Conservation (phyloP, 306 rosid genomes). For the Prunus salicina region DNA sequence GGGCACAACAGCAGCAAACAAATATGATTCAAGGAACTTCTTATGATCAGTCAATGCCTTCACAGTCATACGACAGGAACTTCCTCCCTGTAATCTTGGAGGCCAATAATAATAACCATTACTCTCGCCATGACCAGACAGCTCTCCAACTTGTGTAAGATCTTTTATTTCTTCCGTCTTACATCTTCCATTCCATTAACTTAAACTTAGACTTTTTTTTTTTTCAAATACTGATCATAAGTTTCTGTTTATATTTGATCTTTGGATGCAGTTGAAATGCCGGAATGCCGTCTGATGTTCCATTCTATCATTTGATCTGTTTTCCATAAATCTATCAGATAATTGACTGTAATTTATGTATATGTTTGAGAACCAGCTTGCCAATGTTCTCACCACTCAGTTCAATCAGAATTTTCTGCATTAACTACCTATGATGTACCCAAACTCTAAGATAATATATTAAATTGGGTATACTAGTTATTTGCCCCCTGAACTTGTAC, state of each 20-base stretch:
- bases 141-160: conserved; percentile 83
- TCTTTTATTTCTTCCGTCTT: not conserved
- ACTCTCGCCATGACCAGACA: conserved; percentile 62
- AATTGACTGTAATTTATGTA: not conserved
- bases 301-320: not conserved
- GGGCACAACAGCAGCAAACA: conserved; percentile 52
- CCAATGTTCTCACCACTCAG: not conserved
- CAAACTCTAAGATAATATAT: not conserved
- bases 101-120: conserved; percentile 48
- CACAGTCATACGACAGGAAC: conserved; percentile 53
- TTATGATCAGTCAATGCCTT: conserved; percentile 37
- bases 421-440: not conserved
- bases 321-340: not conserved
- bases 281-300: conserved; percentile 2
- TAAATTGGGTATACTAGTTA: too few species aligned
- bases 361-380: conserved; percentile 6
- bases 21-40: conserved; percentile 51
- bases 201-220: not conserved
- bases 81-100: conserved; percentile 56
- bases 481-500: too few species aligned
- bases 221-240: not conserved
- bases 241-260: not conserved
- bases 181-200: too few species aligned
- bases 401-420: conserved; percentile 12
- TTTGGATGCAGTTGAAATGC: conserved; percentile 28